These are phyloP conservation scores for Paralagenidium karlingii DNA, from an alignment of 352 stramenopile genomes.

Conservation along the genomic window DNA sequence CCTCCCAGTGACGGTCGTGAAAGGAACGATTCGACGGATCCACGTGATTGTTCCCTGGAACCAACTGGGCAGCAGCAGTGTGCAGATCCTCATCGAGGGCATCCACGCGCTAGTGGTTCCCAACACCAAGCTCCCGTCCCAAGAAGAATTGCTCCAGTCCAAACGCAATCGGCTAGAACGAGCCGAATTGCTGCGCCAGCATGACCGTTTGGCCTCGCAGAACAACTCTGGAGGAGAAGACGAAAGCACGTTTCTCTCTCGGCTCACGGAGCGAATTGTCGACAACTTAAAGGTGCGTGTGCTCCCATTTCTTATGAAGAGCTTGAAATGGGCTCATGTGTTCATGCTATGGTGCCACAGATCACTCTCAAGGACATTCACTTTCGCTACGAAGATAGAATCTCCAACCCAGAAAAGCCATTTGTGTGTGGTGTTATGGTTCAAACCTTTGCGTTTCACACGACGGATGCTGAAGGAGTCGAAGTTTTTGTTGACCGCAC, in stretches of 20 bases:
- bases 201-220: slow-evolving; percentile 37
- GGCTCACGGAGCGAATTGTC: slow-evolving; percentile 59
- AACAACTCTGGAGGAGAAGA: slow-evolving; percentile 30
- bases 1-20: slow-evolving; percentile 47
- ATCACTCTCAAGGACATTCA: slow-evolving; percentile 64
- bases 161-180: slow-evolving; percentile 54
- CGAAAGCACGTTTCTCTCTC: slow-evolving; percentile 69
- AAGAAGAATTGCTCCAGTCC: slow-evolving; percentile 32
- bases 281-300: slow-evolving; percentile 39
- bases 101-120: slow-evolving; percentile 55
- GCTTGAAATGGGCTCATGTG: background rate
- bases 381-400: slow-evolving; percentile 59
- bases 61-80: slow-evolving; percentile 59
- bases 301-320: background rate
- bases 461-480: slow-evolving; percentile 47
- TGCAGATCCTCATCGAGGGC: slow-evolving; percentile 60
- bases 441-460: slow-evolving; percentile 50
- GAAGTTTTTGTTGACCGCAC: slow-evolving; percentile 59
- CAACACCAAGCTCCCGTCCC: slow-evolving; percentile 32
- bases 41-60: slow-evolving; percentile 81
- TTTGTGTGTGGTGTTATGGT: slow-evolving; percentile 68
- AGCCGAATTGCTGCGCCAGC: slow-evolving; percentile 52
- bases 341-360: background rate
- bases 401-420: slow-evolving; percentile 41
- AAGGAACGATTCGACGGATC: slow-evolving; percentile 42